These are phyloP conservation scores for Trametes coccinea DNA, from an alignment of 768 basidiomycete species.

Conservation along the genomic window DNA sequence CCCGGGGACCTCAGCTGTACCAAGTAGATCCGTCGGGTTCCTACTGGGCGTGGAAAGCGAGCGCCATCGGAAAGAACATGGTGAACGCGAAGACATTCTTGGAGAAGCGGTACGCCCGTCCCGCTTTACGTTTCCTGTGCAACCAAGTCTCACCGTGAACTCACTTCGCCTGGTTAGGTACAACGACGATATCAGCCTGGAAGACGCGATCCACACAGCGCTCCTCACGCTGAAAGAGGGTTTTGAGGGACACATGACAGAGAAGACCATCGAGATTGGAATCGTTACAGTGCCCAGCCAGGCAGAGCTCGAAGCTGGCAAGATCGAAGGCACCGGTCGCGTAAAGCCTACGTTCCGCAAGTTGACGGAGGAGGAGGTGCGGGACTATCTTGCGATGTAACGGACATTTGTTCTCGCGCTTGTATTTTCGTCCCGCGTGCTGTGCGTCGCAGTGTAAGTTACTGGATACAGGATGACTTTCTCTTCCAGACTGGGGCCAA, in stretches of 20 bases:
- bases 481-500: not conserved
- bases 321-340: constrained; percentile 54
- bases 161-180: constrained; percentile 57
- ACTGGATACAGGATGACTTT: constrained; percentile 14
- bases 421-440: constrained; percentile 13
- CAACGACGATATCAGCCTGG: constrained; percentile 97
- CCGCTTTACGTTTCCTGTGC: constrained; percentile 24
- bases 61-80: constrained; percentile 99
- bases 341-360: constrained; percentile 92
- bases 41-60: constrained; percentile 99
- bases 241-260: constrained; percentile 99
- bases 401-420: constrained; percentile 15
- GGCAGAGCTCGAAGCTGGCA: constrained; percentile 67
- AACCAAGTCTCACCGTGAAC: constrained; percentile 16
- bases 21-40: constrained; percentile 99
- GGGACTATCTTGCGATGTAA: constrained; percentile 90
- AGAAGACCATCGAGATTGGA: constrained; percentile 99
- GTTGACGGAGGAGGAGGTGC: constrained; percentile 93
- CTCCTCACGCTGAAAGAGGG: constrained; percentile 97
- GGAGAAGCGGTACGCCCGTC: constrained; percentile 82
- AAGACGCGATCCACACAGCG: constrained; percentile 98
- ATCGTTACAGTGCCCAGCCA: constrained; percentile 86
- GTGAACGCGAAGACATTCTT: constrained; percentile 99
- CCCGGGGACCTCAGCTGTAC: constrained; percentile 95
- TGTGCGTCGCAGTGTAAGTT: constrained; percentile 18